Evolutionary conservation across 192 early-diverging fungal species (phyloP), one percentile per base, ranked within the genome.

Genomic region (Backusella liffmaniae): DNA sequence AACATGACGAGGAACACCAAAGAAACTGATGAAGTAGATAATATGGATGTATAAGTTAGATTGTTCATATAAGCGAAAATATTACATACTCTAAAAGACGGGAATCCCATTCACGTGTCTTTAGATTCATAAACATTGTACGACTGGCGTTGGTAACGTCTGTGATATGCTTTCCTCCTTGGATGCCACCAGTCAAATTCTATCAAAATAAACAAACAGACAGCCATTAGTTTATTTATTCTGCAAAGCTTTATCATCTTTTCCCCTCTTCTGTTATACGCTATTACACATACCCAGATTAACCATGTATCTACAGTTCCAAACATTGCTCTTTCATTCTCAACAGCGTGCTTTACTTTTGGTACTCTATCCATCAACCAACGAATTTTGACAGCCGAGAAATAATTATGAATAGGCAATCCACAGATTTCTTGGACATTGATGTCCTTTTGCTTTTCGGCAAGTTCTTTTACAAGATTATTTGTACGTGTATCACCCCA

Each of bases 281-380:
- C 8, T 62, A 29, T 13, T 29, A 62, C 23, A 51, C 86, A 71
- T 84, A 92, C 92, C 81, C 94, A 97, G 75, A 97, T 91, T 53
- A 98, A 82, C 96, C 97, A 98, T n/a, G 93, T 91, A 82, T 98
- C 97, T 62, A 98, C 89, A 5, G 95, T 98, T 59, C 97, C 97
- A 79, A 98, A 96, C 85, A 90, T 85, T 73, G 95, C 81, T 3
- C 83, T 90, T 26, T 91, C 89, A 10, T 91, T 86, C 32, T 95
- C 87, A 66, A 93, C 86, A 21, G 95, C 94, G 23, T 87, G 82
- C 82, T 88, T 86, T 37, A 97, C 94, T 62, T 79, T 85, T 3
- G 83, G 66, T 15, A 91, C 87, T 80, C 97, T 94, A 72, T 98
- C 93, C 35, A 98, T 84, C 83, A 98, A 82, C 97, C 97, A 98